These are phyloP conservation scores for Spathaspora sp. DNA, from an alignment of 805 yeast species.

Conservation along the genomic window DNA sequence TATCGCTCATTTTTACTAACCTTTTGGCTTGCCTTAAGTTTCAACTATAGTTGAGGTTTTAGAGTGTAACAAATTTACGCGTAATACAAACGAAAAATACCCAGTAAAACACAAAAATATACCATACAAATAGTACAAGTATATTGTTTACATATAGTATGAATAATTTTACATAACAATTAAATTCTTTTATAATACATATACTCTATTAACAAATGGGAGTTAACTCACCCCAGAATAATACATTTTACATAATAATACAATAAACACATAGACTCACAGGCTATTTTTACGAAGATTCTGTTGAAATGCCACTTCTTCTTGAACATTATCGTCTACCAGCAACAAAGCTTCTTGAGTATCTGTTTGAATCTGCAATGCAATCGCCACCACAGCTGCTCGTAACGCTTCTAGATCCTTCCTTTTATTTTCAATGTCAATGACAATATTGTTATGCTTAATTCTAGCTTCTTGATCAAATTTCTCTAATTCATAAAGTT, in stretches of 20 bases:
- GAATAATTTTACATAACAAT: too few species aligned
- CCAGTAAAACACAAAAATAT: too few species aligned
- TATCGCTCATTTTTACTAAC: conserved; percentile 28
- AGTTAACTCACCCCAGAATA: too few species aligned
- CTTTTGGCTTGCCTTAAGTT: too few species aligned
- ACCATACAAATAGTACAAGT: too few species aligned
- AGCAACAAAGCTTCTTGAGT: conserved; percentile 64
- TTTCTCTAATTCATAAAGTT: conserved; percentile 50
- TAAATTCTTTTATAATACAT: too few species aligned
- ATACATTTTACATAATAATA: not conserved
- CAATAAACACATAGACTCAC: not conserved
- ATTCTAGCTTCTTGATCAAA: conserved; percentile 24
- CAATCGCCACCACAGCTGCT: conserved; percentile 9
- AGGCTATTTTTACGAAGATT: not conserved
- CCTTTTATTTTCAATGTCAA: not conserved
- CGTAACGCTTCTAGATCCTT: not conserved
- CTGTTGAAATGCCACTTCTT: not conserved
- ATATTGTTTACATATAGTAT: too few species aligned
- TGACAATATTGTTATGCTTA: not conserved
- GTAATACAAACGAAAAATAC: too few species aligned
- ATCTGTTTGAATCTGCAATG: conserved; percentile 62
- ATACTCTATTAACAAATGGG: not conserved
- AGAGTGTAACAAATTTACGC: too few species aligned
- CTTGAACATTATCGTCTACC: conserved; percentile 41
- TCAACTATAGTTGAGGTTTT: too few species aligned